phyloP scores from a whole-genome alignment of 352 stramenopile genomes.

The Globisporangium orthogonon region DNA sequence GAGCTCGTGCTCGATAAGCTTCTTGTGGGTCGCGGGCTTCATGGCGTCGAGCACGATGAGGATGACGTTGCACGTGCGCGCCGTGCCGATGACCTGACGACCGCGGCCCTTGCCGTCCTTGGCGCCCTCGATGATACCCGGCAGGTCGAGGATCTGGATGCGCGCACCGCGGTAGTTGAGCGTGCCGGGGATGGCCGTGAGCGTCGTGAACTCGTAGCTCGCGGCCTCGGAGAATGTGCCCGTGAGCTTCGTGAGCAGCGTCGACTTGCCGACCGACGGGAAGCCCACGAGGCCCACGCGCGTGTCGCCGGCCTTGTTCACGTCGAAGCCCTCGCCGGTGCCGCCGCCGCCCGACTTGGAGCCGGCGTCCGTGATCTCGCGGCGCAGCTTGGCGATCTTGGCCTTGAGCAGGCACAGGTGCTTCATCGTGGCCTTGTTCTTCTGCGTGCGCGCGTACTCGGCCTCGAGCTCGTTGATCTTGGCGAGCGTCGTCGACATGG shows the following conservation, averaged over 20 bases:
- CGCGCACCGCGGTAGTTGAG: constrained; percentile 93
- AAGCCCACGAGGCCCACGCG: constrained; percentile 98
- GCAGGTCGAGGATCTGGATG: constrained; percentile 89
- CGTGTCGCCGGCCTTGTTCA: constrained; percentile 94
- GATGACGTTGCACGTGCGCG: constrained; percentile 97
- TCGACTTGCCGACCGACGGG: constrained; percentile 98
- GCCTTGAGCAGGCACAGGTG: constrained; percentile 97
- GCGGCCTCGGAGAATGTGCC: constrained; percentile 94
- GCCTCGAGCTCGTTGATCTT: constrained; percentile 81
- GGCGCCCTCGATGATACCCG: constrained; percentile 98
- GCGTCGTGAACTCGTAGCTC: constrained; percentile 99
- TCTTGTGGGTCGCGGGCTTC: constrained; percentile 98
- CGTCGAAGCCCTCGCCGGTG: constrained; percentile 86
- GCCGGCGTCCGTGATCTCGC: constrained; percentile 86
- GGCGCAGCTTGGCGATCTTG: constrained; percentile 96
- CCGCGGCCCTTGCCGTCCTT: constrained; percentile 97
- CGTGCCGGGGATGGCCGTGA: constrained; percentile 97
- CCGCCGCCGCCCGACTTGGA: constrained; percentile 59
- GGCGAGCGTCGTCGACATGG: constrained; percentile 53
- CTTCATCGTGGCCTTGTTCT: constrained; percentile 99
- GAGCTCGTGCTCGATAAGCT: constrained; percentile 98
- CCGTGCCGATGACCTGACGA: constrained; percentile 95
- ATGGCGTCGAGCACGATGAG: constrained; percentile 96
- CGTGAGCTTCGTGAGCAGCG: constrained; percentile 95
- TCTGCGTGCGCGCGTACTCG: constrained; percentile 97